Evolutionary conservation across 306 rosid genomes (phyloP).

Genomic region (Dalbergia cochinchinensis): DNA sequence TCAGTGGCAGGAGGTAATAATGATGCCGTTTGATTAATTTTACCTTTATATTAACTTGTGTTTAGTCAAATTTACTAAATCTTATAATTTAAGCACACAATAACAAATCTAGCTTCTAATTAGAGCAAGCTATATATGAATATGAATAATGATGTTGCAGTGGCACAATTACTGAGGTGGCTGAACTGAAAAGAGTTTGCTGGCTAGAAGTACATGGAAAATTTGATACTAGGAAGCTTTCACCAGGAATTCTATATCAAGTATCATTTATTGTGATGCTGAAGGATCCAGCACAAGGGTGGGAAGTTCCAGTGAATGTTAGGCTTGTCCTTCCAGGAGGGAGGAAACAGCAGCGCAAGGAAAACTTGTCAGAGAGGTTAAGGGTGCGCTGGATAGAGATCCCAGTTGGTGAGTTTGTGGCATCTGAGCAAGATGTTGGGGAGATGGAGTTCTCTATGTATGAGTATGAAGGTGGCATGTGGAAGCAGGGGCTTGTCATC

Average conservation of each 20-base stretch:
- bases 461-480: constrained; percentile 62
- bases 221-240: constrained; percentile 62
- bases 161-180: constrained; percentile 56
- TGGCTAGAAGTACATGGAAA: constrained; percentile 80
- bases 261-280: constrained; percentile 65
- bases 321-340: constrained; percentile 68
- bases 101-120: constrained; percentile 7
- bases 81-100: neutral
- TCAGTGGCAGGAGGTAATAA: neutral
- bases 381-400: constrained; percentile 65
- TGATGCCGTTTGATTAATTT: neutral
- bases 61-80: neutral
- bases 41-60: neutral
- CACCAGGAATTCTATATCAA: constrained; percentile 63
- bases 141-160: constrained; percentile 49
- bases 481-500: constrained; percentile 81
- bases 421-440: constrained; percentile 49
- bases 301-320: constrained; percentile 74
- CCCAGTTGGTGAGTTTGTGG: constrained; percentile 59
- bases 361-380: constrained; percentile 44
- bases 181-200: constrained; percentile 67
- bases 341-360: constrained; percentile 55
- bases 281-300: constrained; percentile 58
- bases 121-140: neutral
- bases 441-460: constrained; percentile 63